Evolutionary conservation across 768 basidiomycete genomes (phyloP).

Genomic region (Clitopilus hobsonii): DNA sequence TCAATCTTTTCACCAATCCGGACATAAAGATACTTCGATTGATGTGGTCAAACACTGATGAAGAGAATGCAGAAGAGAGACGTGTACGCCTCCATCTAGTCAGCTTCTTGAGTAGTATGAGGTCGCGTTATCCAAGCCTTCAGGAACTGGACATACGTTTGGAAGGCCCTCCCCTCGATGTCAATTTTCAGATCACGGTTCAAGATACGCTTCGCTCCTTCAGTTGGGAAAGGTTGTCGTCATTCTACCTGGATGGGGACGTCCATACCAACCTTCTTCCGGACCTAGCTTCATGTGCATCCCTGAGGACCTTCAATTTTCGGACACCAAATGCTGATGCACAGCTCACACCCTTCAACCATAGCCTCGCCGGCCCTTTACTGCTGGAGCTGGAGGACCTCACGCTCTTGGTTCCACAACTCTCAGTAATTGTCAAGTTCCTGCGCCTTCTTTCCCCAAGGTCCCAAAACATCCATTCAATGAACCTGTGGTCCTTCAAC

Average conservation of each 20-base stretch:
- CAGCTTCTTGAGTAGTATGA: neutral
- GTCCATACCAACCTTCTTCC: neutral
- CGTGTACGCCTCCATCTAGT: neutral
- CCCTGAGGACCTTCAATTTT: neutral
- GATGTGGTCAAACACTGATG: neutral
- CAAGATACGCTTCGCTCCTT: neutral
- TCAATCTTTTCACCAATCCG: neutral
- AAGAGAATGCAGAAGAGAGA: neutral
- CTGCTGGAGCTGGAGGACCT: neutral
- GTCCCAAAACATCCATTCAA: neutral
- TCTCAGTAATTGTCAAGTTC: neutral
- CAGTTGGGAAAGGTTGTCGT: neutral
- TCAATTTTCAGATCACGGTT: neutral
- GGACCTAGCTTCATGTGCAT: neutral
- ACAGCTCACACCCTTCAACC: neutral
- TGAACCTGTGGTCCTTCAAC: neutral
- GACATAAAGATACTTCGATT: neutral
- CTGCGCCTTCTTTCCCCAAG: neutral
- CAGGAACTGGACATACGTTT: neutral
- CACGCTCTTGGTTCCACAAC: neutral
- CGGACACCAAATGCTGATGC: neutral
- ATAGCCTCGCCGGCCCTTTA: neutral
- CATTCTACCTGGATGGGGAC: neutral
- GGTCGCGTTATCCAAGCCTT: neutral
- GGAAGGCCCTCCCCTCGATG: neutral